These are phyloP conservation scores for Asterochloris erici DNA, from an alignment of 139 green algal species.

Conservation along the genomic window DNA sequence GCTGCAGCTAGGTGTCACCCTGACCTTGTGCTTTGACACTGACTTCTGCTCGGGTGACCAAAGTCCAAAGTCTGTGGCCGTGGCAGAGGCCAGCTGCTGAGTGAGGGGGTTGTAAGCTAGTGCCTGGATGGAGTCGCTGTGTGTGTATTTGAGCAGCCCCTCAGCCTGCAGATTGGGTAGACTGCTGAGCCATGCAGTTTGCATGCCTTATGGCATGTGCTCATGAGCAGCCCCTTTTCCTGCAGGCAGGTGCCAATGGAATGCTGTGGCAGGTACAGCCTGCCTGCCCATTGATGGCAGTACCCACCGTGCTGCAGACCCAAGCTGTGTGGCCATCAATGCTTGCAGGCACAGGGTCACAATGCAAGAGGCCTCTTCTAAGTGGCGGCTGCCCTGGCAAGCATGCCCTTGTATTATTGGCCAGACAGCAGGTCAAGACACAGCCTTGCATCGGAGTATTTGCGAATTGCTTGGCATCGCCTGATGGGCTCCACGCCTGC, in stretches of 20 bases:
- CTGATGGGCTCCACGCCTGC: too few relatives aligned
- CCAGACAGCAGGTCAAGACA: too few relatives aligned
- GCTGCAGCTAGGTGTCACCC: neutral
- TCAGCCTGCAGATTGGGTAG: constrained; percentile 44
- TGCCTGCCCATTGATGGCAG: too few relatives aligned
- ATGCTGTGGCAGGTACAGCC: too few relatives aligned
- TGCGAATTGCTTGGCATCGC: too few relatives aligned
- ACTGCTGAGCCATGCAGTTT: neutral
- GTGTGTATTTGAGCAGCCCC: constrained; percentile 80
- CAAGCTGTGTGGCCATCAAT: too few relatives aligned
- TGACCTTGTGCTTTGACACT: constrained; percentile 81
- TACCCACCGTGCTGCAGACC: too few relatives aligned
- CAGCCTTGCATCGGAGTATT: too few relatives aligned
- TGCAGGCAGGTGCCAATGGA: neutral
- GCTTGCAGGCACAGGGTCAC: too few relatives aligned
- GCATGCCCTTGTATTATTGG: too few relatives aligned
- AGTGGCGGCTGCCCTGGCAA: too few relatives aligned
- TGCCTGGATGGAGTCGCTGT: constrained; percentile 75
- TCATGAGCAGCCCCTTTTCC: neutral
- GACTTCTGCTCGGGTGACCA: constrained; percentile 84
- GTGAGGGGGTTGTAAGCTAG: constrained; percentile 81
- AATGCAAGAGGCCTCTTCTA: too few relatives aligned
- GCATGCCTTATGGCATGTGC: neutral
- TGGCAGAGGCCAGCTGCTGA: constrained; percentile 77
- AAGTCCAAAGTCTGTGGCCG: constrained; percentile 71